A percentile compares a stretch with the other conserved stretches of the same genome.
Evolutionary conservation across 2,329 filamentous ascomycete species (phyloP).

Genomic region (Colletotrichum lini): DNA sequence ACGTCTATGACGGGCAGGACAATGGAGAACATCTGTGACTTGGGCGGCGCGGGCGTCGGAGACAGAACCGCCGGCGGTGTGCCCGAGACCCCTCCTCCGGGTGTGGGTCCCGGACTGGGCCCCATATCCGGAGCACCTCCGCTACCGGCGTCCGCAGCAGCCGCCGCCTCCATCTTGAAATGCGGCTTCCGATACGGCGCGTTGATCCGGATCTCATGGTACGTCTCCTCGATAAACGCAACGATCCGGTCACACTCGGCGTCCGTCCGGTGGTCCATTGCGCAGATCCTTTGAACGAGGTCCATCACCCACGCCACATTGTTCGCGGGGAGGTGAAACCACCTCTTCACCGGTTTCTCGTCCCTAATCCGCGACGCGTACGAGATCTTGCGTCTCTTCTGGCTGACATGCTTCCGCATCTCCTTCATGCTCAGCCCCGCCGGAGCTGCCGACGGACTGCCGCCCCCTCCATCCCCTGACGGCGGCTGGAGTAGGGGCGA

Average conservation of each 20-base stretch:
- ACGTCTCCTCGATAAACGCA: constrained; percentile 43
- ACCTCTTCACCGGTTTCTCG: constrained; percentile 39
- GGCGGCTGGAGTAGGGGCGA: constrained; percentile 25
- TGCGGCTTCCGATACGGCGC: constrained; percentile 43
- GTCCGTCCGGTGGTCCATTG: constrained; percentile 39
- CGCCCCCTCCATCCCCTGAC: neutral
- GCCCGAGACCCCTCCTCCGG: neutral
- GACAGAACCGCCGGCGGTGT: neutral
- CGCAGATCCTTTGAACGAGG: constrained; percentile 41
- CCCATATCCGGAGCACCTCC: neutral
- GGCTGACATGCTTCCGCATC: constrained; percentile 16
- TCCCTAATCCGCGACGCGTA: constrained; percentile 1
- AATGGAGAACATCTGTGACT: constrained; percentile 39
- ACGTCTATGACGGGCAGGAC: constrained; percentile 42
- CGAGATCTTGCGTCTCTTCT: constrained; percentile 34
- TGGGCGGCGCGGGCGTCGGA: neutral
- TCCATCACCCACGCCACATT: constrained; percentile 44
- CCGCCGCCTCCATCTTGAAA: constrained; percentile 30
- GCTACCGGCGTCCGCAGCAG: neutral
- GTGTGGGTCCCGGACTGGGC: fast-evolving
- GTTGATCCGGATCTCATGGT: constrained; percentile 40
- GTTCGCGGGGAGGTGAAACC: constrained; percentile 43
- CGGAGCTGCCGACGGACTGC: neutral
- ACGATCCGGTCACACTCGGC: constrained; percentile 40
- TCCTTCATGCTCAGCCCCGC: constrained; percentile 26